Base-by-base conservation (phyloP, 2,329 filamentous ascomycete species). In the Fusarium falciforme region DNA sequence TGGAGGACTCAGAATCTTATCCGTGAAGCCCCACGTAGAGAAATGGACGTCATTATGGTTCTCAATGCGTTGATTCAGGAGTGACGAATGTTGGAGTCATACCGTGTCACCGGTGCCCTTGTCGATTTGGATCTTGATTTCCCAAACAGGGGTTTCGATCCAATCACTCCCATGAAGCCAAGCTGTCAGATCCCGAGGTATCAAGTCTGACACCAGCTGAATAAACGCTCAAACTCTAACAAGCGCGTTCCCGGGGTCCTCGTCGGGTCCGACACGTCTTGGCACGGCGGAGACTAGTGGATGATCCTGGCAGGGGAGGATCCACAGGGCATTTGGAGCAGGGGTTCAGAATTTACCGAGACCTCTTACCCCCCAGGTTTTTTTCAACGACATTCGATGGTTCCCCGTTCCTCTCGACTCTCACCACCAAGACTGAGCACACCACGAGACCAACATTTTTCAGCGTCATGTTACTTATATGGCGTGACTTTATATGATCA, bases 161-260 rank as follows among this genome's bases (percentile, higher is more conserved):
- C 31, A 58, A 57, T 35, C 20, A 58, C 22, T 27, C n/a, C 9
- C 9, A n/a, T 44, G 5, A 44, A 44, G 40, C 40, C 40, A 44
- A 22, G 40, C 20, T 44, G 20, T 44, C 40, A 44, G n/a, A 14
- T 22, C 25, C 20, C 49, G 17, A 20, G 49, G 49, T n/a, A 31
- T 38, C 16, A 38, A 10, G 36, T n/a, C 36, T 38, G 17, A 38
- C 49, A 31, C 29, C 29, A 52, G 47, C 25, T 36, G 52, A 36
- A 57, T 36, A 36, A 36, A 25, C 31, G 22, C n/a, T 36, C 52
- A 36, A 35, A 25, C 22, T n/a, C 82, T 92, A 52, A 86, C 91
- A 47, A 64, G 61, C 47, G 61, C 14, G 49, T 10, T 9, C 36
- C 20, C 55, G 52, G 52, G 38, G 20, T 59, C 20, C 31, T 61